Conservation (phyloP, 352 stramenopile species). For the Phytophthora macrochlamydospora region DNA sequence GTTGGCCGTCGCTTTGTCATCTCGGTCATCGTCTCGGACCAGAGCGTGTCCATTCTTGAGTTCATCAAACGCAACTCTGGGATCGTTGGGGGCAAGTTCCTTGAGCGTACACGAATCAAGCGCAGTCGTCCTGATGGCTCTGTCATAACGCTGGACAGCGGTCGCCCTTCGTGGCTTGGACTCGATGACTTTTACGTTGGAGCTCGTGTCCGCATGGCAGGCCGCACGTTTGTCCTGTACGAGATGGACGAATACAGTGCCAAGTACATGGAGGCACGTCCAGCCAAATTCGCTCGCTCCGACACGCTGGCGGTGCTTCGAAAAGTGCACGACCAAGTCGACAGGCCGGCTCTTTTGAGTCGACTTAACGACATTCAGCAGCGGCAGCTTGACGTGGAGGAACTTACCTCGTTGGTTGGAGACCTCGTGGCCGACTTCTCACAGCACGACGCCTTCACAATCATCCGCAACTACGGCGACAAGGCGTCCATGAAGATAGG, state of each 20-base stretch:
- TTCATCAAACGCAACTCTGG: conserved; percentile 77
- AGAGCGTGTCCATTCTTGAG: conserved; percentile 81
- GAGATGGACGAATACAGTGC: conserved; percentile 89
- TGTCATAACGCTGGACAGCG: conserved; percentile 28
- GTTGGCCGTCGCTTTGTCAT: conserved; percentile 79
- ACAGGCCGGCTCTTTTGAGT: conserved; percentile 30
- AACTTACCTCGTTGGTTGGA: conserved; percentile 55
- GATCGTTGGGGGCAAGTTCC: conserved; percentile 75
- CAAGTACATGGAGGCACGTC: conserved; percentile 79
- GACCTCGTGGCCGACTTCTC: conserved; percentile 50
- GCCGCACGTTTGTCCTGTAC: conserved; percentile 73
- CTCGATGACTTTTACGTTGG: conserved; percentile 83
- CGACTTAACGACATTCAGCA: conserved; percentile 35
- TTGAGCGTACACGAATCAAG: conserved; percentile 76
- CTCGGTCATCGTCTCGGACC: conserved; percentile 74
- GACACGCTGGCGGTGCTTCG: conserved; percentile 68
- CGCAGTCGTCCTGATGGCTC: conserved; percentile 34
- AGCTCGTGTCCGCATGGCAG: conserved; percentile 62
- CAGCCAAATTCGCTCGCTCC: conserved; percentile 64
- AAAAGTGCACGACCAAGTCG: conserved; percentile 55
- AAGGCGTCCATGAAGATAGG: conserved; percentile 66
- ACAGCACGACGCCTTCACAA: conserved; percentile 69
- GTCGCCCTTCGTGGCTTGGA: conserved; percentile 42
- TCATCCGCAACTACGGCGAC: conserved; percentile 73
- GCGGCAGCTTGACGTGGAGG: conserved; percentile 45